phyloP scores from a whole-genome alignment of 2,329 filamentous ascomycete genomes.

The Fusarium fracticaudum region DNA sequence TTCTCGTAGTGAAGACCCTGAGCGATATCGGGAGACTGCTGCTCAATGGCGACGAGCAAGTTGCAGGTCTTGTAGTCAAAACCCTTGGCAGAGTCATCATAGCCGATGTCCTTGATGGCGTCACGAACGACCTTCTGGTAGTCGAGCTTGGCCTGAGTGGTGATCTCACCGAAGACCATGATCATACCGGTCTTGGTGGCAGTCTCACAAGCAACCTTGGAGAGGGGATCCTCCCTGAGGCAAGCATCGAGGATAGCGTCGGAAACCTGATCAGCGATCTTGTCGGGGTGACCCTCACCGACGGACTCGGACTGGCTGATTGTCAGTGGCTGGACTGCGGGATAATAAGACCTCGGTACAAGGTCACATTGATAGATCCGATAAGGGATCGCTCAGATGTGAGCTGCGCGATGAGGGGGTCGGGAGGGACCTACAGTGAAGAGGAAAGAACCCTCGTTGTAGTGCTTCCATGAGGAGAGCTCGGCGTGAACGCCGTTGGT shows the following conservation, averaged over 20 bases:
- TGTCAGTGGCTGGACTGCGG: slow-evolving; percentile 38
- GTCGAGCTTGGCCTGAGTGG: slow-evolving; percentile 93
- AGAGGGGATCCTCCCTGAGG: slow-evolving; percentile 91
- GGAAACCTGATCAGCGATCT: slow-evolving; percentile 98
- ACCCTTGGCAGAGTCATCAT: slow-evolving; percentile 95
- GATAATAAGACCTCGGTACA: slow-evolving; percentile 8
- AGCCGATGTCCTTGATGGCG: slow-evolving; percentile 98
- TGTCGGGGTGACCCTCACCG: slow-evolving; percentile 92
- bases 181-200: slow-evolving; percentile 99
- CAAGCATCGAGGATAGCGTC: slow-evolving; percentile 99
- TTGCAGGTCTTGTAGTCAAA: slow-evolving; percentile 99
- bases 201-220: slow-evolving; percentile 99
- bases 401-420: background rate
- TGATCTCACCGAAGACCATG: slow-evolving; percentile 99
- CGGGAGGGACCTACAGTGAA: slow-evolving; percentile 71
- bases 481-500: slow-evolving; percentile 51
- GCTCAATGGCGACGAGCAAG: slow-evolving; percentile 97
- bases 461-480: slow-evolving; percentile 54
- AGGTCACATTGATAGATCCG: background rate
- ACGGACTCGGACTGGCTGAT: slow-evolving; percentile 79
- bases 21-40: slow-evolving; percentile 98
- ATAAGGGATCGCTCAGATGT: background rate
- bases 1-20: slow-evolving; percentile 99
- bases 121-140: slow-evolving; percentile 98
- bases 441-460: slow-evolving; percentile 78